These are phyloP conservation scores for Parachaetomium inaequale DNA, from an alignment of 495 filamentous ascomycete genomes.

Conservation along the genomic window DNA sequence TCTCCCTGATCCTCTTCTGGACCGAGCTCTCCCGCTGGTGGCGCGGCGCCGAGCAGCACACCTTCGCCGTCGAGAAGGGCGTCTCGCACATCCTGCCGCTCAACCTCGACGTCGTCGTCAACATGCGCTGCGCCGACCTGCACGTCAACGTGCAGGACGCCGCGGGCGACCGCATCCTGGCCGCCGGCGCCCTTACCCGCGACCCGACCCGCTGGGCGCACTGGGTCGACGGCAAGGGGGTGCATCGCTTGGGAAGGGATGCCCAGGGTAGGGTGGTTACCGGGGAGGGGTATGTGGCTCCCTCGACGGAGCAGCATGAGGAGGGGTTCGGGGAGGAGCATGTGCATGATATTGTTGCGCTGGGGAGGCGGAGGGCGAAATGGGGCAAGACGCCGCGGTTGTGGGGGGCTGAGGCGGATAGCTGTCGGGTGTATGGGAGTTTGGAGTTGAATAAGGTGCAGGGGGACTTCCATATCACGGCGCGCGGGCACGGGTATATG, in stretches of 20 bases:
- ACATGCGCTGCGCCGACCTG: slow-evolving; percentile 82
- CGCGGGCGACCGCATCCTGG: slow-evolving; percentile 83
- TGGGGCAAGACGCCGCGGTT: slow-evolving; percentile 72
- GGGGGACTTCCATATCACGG: slow-evolving; percentile 98
- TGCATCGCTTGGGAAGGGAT: slow-evolving; percentile 61
- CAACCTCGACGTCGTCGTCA: slow-evolving; percentile 91
- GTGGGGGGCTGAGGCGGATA: slow-evolving; percentile 52
- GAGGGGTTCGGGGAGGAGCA: slow-evolving; percentile 65
- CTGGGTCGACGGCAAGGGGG: slow-evolving; percentile 70
- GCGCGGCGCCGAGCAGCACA: slow-evolving; percentile 74
- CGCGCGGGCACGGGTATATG: slow-evolving; percentile 86
- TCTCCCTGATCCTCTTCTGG: slow-evolving; percentile 69
- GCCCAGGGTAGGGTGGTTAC: slow-evolving; percentile 45
- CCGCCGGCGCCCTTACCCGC: slow-evolving; percentile 65
- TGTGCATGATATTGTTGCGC: slow-evolving; percentile 66
- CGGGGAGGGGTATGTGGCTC: slow-evolving; percentile 55
- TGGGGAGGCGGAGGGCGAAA: slow-evolving; percentile 52
- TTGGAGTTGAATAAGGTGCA: slow-evolving; percentile 93
- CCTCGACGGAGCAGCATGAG: slow-evolving; percentile 50
- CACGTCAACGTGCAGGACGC: slow-evolving; percentile 98
- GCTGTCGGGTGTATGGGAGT: slow-evolving; percentile 85
- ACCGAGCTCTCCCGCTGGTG: slow-evolving; percentile 80
- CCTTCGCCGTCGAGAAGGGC: slow-evolving; percentile 92
- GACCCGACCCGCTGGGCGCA: slow-evolving; percentile 77
- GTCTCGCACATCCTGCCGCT: slow-evolving; percentile 84